Base-by-base conservation (phyloP, 805 yeast species). In the Diddensiella transvaalensis region DNA sequence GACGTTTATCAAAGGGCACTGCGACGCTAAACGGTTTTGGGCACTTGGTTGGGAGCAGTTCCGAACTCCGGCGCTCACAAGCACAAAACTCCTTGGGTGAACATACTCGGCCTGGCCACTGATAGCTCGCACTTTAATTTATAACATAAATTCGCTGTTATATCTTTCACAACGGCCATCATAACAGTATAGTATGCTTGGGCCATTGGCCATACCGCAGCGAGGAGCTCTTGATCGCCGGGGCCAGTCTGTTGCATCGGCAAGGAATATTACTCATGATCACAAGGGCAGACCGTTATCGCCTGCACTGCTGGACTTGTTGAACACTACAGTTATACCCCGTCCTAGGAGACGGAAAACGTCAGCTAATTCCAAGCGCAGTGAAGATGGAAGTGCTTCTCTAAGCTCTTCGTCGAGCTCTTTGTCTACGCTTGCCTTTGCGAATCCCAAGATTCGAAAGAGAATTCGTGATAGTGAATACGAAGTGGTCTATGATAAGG, bases 241-340 rank as follows among this genome's bases (percentile, higher is more conserved):
- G 13, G 32, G 32, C 11, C 13, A 8, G 13, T 8, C 32, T 8
- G 13, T 26, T 26, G 13, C 13, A 8, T 26, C 32, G 13, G 32
- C 32, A 26, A 26, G 32, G 32, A 26, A 26, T 26, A 26, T 26
- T 26, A 48, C 58, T 2, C 52, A 52, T 22, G 59, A 55, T 30
- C 59, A 51, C 38, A 42, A 42, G 15, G 59, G 59, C 5, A 36
- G 59, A 36, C 47, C 47, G 37, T 42, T 55, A 37, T 40, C 53
- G 22, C 55, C 57, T 19, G 57, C 55, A 17, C 32, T 55, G 46
- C 26, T 54, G 21, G 48, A 49, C 22, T 46, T 55, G 48, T 41
- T 55, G 18, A 47, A 46, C 15, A 43, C 55, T 1, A 55, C 57
- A 21, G 54, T 51, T 10, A 55, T 55, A 11, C 57, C 59, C 15